Base-by-base conservation (phyloP, 202 grass and related monocot species). In the Setaria viridis region DNA sequence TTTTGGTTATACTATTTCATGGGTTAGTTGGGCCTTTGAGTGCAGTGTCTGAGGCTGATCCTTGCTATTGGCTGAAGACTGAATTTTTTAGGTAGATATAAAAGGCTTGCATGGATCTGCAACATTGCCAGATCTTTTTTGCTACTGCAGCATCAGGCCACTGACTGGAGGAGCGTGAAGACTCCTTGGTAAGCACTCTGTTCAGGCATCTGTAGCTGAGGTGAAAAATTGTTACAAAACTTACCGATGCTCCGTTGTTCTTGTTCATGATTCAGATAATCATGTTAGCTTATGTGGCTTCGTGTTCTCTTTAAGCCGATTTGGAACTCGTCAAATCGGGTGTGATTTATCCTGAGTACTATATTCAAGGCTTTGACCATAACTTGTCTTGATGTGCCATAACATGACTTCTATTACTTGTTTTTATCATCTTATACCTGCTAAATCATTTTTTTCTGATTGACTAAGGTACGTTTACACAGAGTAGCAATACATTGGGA, bases 221-320 rank as follows among this genome's bases (percentile, higher is more conserved):
- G 45, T 81, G 4, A 74, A 87, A 58, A 82, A 55, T 67, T 29
- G 84, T 80, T 70, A 4, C 13, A n/a, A 76, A 67, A 32, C 53
- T 87, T 6, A 7, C 17, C 47, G 86, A 92, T 54, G 83, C 87
- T 42, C 84, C 84, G 20, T 66, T 68, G 41, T 68, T 68, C 66
- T 71, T 89, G 51, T 85, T 89, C 87, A 92, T 87, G 14, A 76
- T 87, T 87, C 87, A 92, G 91, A 80, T 92, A 43, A 43, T 43
- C 42, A 43, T 1, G 42, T 43, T 46, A 74, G 72, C 35, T 76
- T 62, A 10, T 83, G 41, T 37, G 6, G 11, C 42, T 70, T 43
- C 43, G 43, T 29, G 5, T 17, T 2, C n/a, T 70, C 11, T 5
- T 47, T 42, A 47, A 70, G 67, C 54, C 2, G 6, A 56, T 56